These are phyloP conservation scores for Avena eriantha DNA, from an alignment of 176 grass and related monocot species.

Conservation along the genomic window DNA sequence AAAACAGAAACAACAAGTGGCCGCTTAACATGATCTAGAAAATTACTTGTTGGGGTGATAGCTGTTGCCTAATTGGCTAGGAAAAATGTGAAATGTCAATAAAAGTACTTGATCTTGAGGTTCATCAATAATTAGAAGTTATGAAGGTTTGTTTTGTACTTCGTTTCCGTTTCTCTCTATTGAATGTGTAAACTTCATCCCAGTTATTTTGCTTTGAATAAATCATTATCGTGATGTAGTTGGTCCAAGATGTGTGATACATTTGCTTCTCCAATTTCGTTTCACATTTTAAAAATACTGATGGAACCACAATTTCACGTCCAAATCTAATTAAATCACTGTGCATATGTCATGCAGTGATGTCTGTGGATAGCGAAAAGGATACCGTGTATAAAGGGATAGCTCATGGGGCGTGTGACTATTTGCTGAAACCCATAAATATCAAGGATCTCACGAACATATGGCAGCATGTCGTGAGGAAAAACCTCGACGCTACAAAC, in stretches of 20 bases:
- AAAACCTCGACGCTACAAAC: not conserved
- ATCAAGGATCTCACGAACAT: not conserved
- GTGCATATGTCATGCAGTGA: not conserved
- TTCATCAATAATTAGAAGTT: not conserved
- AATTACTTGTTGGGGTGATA: not conserved
- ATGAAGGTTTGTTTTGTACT: not conserved
- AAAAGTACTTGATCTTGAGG: not conserved
- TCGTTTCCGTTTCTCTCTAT: not conserved
- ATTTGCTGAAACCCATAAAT: not conserved
- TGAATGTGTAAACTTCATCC: not conserved
- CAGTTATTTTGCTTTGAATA: not conserved
- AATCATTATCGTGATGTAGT: not conserved
- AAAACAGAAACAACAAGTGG: not conserved
- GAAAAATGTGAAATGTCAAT: not conserved
- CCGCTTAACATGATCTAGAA: not conserved
- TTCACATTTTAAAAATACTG: not conserved
- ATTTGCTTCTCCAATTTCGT: not conserved
- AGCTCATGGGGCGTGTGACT: not conserved
- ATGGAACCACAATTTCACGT: not conserved
- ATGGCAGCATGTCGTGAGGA: conserved; percentile 20
- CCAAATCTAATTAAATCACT: not conserved
- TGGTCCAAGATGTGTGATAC: not conserved
- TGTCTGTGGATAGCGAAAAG: not conserved
- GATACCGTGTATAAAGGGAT: not conserved
- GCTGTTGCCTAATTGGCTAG: not conserved